Percentiles rank a stretch among this genome's conserved stretches.
Evolutionary conservation across 2,329 filamentous ascomycete species (phyloP).

Genomic region (Aspergillus piperis): DNA sequence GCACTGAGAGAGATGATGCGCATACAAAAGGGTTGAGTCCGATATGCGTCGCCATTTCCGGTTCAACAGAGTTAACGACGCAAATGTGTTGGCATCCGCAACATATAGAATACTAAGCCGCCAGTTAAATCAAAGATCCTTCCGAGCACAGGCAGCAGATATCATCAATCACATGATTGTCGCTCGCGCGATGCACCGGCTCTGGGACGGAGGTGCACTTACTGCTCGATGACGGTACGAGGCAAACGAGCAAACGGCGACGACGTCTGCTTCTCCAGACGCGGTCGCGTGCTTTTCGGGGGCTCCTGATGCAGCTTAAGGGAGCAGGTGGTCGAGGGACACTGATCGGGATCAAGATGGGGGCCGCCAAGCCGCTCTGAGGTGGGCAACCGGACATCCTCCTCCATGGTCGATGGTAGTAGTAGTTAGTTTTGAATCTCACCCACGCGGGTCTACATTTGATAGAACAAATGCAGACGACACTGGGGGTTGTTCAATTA

Average conservation of each 20-base stretch:
- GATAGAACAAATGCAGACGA: constrained; percentile 15
- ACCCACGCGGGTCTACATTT: constrained; percentile 21
- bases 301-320: constrained; percentile 13
- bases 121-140: constrained; percentile 22
- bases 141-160: constrained; percentile 1
- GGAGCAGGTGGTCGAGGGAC: background rate
- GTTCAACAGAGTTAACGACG: constrained; percentile 49
- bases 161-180: background rate
- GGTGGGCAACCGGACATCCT: constrained; percentile 24
- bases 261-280: constrained; percentile 10
- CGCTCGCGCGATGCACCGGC: background rate
- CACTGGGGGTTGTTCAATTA: constrained; percentile 19
- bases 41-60: constrained; percentile 47
- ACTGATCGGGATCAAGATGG: constrained; percentile 11
- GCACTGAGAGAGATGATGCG: constrained; percentile 48
- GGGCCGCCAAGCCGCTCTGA: constrained; percentile 19
- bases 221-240: constrained; percentile 32
- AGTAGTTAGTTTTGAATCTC: background rate
- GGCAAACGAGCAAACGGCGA: constrained; percentile 29
- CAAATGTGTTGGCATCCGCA: constrained; percentile 50
- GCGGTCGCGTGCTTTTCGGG: constrained; percentile 5
- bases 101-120: constrained; percentile 47
- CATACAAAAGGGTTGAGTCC: constrained; percentile 47
- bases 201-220: constrained; percentile 19
- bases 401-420: constrained; percentile 25